Conservation (phyloP, 176 grass and related monocot species). For the Areca catechu region DNA sequence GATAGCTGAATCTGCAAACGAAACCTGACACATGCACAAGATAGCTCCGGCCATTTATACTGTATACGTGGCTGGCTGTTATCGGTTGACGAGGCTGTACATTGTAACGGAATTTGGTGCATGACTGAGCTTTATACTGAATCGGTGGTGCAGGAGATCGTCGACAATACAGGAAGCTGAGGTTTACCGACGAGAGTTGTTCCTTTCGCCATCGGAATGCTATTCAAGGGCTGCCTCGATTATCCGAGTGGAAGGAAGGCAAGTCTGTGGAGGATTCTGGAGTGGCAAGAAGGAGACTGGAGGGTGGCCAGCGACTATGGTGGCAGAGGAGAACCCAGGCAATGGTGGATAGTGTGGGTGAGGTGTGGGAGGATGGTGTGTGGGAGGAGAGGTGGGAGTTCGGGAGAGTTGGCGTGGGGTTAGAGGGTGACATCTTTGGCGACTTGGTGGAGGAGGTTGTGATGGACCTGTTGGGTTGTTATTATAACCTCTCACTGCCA, state of each 20-base stretch:
- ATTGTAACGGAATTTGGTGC: too few relatives aligned
- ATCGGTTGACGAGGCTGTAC: too few relatives aligned
- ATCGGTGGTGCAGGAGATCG: constrained; percentile 1
- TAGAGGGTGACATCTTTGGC: constrained; percentile 51
- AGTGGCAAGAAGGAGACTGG: too few relatives aligned
- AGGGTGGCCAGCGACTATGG: constrained; percentile 16
- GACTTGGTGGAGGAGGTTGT: constrained; percentile 54
- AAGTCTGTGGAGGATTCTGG: neutral
- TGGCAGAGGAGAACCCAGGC: constrained; percentile 40
- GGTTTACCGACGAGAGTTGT: neutral
- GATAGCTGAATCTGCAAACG: too few relatives aligned
- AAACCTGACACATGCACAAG: too few relatives aligned
- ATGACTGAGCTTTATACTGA: too few relatives aligned
- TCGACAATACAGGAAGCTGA: neutral
- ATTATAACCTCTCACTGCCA: neutral
- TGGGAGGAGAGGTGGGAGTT: constrained; percentile 49
- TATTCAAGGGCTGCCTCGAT: constrained; percentile 15
- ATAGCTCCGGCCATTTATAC: too few relatives aligned
- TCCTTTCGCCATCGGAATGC: constrained; percentile 1
- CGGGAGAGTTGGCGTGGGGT: constrained; percentile 28
- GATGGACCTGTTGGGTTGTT: constrained; percentile 30
- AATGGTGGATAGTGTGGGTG: constrained; percentile 36
- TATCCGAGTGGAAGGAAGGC: neutral
- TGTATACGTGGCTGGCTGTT: too few relatives aligned
- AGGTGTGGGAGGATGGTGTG: constrained; percentile 38